phyloP scores from a whole-genome alignment of 805 yeast genomes.

The Scheffersomyces lignosus region DNA sequence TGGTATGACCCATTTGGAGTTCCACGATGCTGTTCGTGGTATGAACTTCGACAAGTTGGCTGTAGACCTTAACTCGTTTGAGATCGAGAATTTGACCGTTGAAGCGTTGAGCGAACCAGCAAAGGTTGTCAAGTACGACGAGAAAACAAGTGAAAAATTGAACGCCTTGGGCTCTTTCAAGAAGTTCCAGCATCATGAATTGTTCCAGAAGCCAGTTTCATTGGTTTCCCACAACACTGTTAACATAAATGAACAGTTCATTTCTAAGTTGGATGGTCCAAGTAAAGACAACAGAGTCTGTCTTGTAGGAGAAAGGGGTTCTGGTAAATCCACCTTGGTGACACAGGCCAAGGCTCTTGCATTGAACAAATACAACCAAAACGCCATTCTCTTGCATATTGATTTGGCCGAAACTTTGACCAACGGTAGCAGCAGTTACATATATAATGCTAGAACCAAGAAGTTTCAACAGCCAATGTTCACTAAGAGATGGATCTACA shows the following conservation, averaged over 20 bases:
- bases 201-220: conserved; percentile 60
- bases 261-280: conserved; percentile 33
- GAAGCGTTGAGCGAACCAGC: conserved; percentile 6
- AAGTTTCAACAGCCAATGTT: conserved; percentile 79
- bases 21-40: conserved; percentile 36
- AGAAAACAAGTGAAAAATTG: conserved; percentile 43
- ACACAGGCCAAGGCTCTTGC: conserved; percentile 69
- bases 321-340: conserved; percentile 74
- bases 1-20: conserved; percentile 43
- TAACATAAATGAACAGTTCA: conserved; percentile 35
- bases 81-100: conserved; percentile 12
- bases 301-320: conserved; percentile 70
- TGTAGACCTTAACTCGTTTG: conserved; percentile 15
- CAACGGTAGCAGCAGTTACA: conserved; percentile 75
- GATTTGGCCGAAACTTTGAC: conserved; percentile 59
- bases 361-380: conserved; percentile 23
- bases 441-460: conserved; percentile 47
- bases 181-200: conserved; percentile 63
- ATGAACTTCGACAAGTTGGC: conserved; percentile 37
- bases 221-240: conserved; percentile 54
- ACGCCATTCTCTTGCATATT: conserved; percentile 58
- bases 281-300: conserved; percentile 49
- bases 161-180: conserved; percentile 62
- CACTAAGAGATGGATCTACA: conserved; percentile 57
- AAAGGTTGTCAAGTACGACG: conserved; percentile 36